Base-by-base conservation (phyloP, 2,329 filamentous ascomycete species). In the Hymenoscyphus salicellus region DNA sequence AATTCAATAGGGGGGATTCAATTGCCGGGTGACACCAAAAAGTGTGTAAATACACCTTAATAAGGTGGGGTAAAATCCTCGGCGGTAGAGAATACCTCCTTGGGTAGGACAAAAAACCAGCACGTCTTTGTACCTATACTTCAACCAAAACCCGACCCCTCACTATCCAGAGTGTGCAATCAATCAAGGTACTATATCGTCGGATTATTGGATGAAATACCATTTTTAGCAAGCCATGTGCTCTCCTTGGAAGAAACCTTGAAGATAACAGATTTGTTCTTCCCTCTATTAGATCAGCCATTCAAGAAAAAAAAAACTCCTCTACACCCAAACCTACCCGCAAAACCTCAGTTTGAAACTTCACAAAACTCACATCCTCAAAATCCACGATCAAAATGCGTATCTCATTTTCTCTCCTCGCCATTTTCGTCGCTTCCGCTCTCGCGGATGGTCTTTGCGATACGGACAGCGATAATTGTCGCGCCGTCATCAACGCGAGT, bases 401-500 rank as follows among this genome's bases (percentile, higher is more conserved):
- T 26, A 43, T 63, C 41, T 43, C 49, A 36, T 32, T 62, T 38
- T 33, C 38, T 28, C 17, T 65, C 46, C 26, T 62, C 60, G 26
- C 59, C 10, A 46, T 62, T 32, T 62, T 60, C 23, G 32, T 57
- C 14, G 43, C 63, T 32, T 14, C 55, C 1, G 32, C 36, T 41
- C 57, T 65, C 7, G 63, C 63, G 20, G 61, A 55, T 16, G 63
- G 61, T 8, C 49, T 62, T 36, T 68, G 66, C 61, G 63, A 65
- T 28, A 60, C 36, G 17, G 58, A 68, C 14, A 55, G 55, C 58
- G 67, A 69, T 62, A 58, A 58, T 36, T 69, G 67, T 33, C 64
- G 67, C 57, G 67, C 67, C 4, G 67, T 69, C 8, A 69, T 69
- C 36, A 66, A 69, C 38, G 65, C 62, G 1, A 66, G 62, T n/a